Evolutionary conservation across 345 rosid genomes (phyloP), one percentile per base, ranked within the genome.

Genomic region (Geranium rotundifolium): DNA sequence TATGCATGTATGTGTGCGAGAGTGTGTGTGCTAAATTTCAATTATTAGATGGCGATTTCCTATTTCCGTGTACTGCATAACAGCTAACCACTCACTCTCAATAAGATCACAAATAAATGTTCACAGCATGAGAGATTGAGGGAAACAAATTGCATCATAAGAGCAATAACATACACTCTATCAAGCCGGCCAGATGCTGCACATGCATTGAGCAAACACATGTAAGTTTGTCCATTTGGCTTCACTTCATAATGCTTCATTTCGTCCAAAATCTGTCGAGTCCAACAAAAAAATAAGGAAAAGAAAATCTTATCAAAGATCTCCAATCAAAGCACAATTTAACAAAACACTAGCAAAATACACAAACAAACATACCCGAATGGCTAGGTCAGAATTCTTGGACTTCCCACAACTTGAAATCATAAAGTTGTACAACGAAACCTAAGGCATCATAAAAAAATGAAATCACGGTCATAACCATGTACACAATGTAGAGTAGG

Each of bases 341-440:
- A 37, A 6, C 13, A 29, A 49, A 19, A 49, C 49, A 64, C 30
- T 46, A 18, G 54, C 50, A 61, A 60, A 18, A 64, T 20, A 61
- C 46, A 55, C 63, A 60, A 57, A 64, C 16, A 50, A 39, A 67
- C 58, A 65, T 81, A 85, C 99, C 83, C 72, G 79, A 59, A 86
- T 69, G 4, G 96, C 95, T 60, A 69, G 84, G 71, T 82, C 81
- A 61, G 90, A 82, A 63, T 86, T 82, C 81, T 79, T 88, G 81
- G 90, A 84, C 78, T 85, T 93, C 67, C 96, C 97, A 77, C 95
- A 90, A 1, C 86, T 78, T 61, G 96, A 83, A 65, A 93, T 90
- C 78, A 93, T 77, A 72, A 82, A 84, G 80, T 85, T 90, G 87
- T 83, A 93, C 68, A 93, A 63, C 39, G 80, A 65, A 62, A 83